Base-by-base conservation (phyloP, 2,329 filamentous ascomycete genomes). In the Neocucurbitaria cava region DNA sequence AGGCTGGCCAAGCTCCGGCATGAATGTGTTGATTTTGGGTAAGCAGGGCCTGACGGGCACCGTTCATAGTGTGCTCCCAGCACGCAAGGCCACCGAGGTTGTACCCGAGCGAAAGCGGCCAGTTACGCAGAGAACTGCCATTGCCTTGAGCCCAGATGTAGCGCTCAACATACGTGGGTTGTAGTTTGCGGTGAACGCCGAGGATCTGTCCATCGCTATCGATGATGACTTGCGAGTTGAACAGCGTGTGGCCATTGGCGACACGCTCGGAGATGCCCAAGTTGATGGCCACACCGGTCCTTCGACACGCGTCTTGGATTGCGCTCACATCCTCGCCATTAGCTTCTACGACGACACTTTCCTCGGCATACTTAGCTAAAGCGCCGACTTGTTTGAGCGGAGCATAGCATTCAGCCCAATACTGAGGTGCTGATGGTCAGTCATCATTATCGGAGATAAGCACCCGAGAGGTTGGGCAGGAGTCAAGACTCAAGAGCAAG, bases 11-110 rank as follows among this genome's bases (percentile, higher is more conserved):
- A 63, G 51, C 68, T 31, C 70, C 70, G 2, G 70, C 68, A 51
- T 73, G 68, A 70, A 78, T 72, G 30, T 75, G 70, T 44, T 76
- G 69, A 17, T 71, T 69, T 38, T 74, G 68, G 40, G 54, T 61
- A 15, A 75, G 61, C 26, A 76, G 55, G 2, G 74, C 73, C 52
- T 76, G 72, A n/a, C 72, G 66, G 20, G 73, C 71, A 24, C 71
- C 72, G 21, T 75, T 76, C 72, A 75, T 73, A 3, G 73, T 76
- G 42, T 76, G 68, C 52, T 76, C 74, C 74, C 72, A 76, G 62
- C 74, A 76, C 7, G 68, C 70, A 8, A 76, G 60, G 7, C 71
- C 73, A 17, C 72, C 72, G 0, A 76, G 54, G 42, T 75, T 76
- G 36, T 70, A 76, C 5, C 68, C 71, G 7, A 72, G 50, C 4